phyloP scores from a whole-genome alignment of 352 stramenopile species.

The Pythium apleroticum region DNA sequence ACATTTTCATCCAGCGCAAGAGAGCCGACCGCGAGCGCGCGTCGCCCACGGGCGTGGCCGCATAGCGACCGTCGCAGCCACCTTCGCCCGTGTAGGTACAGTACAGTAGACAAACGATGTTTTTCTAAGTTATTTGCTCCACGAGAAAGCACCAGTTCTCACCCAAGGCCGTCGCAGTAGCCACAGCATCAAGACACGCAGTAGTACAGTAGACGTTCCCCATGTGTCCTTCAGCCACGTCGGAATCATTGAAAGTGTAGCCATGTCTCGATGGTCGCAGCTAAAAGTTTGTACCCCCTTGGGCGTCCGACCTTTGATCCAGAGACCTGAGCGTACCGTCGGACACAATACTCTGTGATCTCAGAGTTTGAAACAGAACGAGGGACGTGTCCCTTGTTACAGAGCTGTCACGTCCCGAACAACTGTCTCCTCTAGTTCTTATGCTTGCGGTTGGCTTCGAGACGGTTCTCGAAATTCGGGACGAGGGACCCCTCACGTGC shows the following conservation, averaged over 20 bases:
- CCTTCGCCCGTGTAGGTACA: constrained; percentile 7
- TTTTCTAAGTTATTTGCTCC: constrained; percentile 12
- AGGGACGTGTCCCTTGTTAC: constrained; percentile 11
- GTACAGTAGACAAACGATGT: constrained; percentile 2
- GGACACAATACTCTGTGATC: constrained; percentile 24
- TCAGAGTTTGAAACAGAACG: constrained; percentile 3
- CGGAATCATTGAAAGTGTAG: background rate
- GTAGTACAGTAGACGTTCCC: background rate
- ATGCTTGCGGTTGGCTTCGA: background rate
- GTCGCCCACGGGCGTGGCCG: constrained; percentile 25
- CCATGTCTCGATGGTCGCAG: background rate
- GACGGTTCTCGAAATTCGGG: constrained; percentile 3
- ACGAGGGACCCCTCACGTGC: background rate
- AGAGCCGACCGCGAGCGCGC: constrained; percentile 19
- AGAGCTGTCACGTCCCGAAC: constrained; percentile 4
- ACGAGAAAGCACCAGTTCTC: background rate
- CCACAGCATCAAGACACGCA: background rate
- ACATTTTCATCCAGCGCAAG: constrained; percentile 76
- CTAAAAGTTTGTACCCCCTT: constrained; percentile 8
- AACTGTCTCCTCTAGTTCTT: background rate
- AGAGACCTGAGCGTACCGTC: constrained; percentile 9
- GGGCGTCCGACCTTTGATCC: background rate
- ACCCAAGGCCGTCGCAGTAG: background rate
- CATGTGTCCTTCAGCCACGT: background rate
- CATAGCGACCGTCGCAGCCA: constrained; percentile 8